phyloP scores from a whole-genome alignment of 163 green algal genomes.

The Coccomyxa subellipsoidea region DNA sequence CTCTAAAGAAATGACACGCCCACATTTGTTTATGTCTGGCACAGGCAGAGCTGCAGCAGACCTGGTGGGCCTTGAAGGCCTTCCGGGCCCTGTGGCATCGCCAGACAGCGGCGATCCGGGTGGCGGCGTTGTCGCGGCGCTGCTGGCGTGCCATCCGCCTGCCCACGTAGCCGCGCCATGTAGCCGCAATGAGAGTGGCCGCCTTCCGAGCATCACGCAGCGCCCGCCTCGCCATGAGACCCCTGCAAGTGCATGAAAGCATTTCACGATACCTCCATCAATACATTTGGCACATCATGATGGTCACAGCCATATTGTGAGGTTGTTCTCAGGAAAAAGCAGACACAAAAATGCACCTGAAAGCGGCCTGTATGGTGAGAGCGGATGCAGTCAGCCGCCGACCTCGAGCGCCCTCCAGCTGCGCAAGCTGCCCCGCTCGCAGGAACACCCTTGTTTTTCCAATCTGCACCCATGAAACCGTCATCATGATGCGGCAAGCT shows the following conservation, averaged over 20 bases:
- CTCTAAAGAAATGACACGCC: too few species aligned
- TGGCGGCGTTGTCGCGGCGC: slow-evolving; percentile 49
- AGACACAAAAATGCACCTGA: neutral
- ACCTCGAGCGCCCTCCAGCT: slow-evolving; percentile 41
- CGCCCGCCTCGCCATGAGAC: slow-evolving; percentile 18
- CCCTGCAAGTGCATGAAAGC: too few species aligned
- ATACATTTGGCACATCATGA: neutral
- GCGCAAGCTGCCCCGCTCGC: slow-evolving; percentile 84
- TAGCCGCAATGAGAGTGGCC: slow-evolving; percentile 32
- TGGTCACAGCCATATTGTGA: too few species aligned
- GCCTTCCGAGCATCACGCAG: slow-evolving; percentile 21
- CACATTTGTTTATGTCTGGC: neutral
- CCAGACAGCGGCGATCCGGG: slow-evolving; percentile 58
- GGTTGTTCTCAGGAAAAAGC: too few species aligned
- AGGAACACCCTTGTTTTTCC: slow-evolving; percentile 81
- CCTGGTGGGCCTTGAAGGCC: slow-evolving; percentile 9
- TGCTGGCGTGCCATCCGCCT: slow-evolving; percentile 51
- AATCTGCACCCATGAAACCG: slow-evolving; percentile 30
- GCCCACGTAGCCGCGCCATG: slow-evolving; percentile 38
- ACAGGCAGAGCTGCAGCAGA: neutral
- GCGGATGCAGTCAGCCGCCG: slow-evolving; percentile 44
- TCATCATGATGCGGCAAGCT: neutral
- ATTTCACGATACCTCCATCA: too few species aligned
- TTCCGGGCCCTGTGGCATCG: slow-evolving; percentile 1
- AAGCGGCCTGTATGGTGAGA: slow-evolving; percentile 59